Conservation (phyloP, 2,329 filamentous ascomycete species). For the Gremmenia infestans region DNA sequence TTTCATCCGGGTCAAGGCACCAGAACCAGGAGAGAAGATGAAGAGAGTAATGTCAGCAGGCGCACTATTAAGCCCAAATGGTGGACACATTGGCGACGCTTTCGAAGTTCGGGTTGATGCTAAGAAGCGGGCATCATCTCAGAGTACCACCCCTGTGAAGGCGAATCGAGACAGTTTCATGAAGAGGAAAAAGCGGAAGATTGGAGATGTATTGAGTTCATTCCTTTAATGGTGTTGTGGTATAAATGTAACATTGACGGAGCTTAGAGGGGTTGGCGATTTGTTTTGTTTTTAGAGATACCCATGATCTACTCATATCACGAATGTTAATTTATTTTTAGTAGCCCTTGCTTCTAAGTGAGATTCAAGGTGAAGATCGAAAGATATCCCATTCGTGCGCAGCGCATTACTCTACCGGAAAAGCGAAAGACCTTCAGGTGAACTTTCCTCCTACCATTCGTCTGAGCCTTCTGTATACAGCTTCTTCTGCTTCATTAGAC, state of each 20-base stretch:
- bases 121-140: not conserved
- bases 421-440: no score
- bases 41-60: not conserved
- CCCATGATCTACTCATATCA: not conserved
- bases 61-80: not conserved
- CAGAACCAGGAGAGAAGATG: not conserved
- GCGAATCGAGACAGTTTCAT: slow-evolving; percentile 1
- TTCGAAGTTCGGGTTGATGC: not conserved
- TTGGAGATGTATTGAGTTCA: slow-evolving; percentile 20
- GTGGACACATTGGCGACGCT: not conserved
- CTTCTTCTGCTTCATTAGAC: no score
- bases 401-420: no score
- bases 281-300: not conserved
- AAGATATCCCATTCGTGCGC: no score
- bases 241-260: not conserved
- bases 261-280: not conserved
- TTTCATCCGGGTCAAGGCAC: slow-evolving; percentile 15
- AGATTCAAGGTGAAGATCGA: no score
- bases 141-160: not conserved
- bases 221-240: slow-evolving; percentile 12
- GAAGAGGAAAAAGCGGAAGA: slow-evolving; percentile 20
- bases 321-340: no score
- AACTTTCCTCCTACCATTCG: no score
- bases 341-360: no score
- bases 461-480: no score